phyloP scores from a whole-genome alignment of 495 filamentous ascomycete species.

The Thozetella sp. region DNA sequence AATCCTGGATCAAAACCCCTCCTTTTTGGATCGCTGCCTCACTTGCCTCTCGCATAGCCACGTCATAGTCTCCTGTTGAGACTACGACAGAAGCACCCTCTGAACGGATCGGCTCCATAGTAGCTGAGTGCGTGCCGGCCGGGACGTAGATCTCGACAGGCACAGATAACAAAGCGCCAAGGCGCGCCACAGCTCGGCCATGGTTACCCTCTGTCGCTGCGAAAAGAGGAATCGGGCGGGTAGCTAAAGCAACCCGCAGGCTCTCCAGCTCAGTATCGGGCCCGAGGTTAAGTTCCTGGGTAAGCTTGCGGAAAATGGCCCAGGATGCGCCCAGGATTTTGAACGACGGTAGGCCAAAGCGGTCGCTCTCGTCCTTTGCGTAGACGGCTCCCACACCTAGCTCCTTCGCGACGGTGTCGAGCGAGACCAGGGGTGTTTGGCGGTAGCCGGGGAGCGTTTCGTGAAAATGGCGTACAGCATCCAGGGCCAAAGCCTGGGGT shows the following conservation, averaged over 20 bases:
- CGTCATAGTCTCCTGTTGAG: conserved; percentile 62
- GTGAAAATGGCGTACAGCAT: conserved; percentile 45
- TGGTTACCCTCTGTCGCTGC: conserved; percentile 73
- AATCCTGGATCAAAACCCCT: conserved; percentile 66
- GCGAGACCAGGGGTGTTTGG: conserved; percentile 48
- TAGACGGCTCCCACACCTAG: conserved; percentile 55
- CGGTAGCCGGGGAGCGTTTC: conserved; percentile 48
- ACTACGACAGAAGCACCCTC: conserved; percentile 60
- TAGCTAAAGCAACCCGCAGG: not conserved
- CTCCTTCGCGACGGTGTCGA: conserved; percentile 55
- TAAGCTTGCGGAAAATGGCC: conserved; percentile 61
- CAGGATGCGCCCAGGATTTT: conserved; percentile 81
- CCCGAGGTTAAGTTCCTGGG: conserved; percentile 39
- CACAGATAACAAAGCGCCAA: conserved; percentile 58
- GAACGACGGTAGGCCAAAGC: conserved; percentile 70
- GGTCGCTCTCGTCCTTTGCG: conserved; percentile 60
- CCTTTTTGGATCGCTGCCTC: conserved; percentile 25
- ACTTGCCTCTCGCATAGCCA: conserved; percentile 48
- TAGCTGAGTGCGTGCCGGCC: conserved; percentile 46
- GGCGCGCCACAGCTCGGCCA: conserved; percentile 67
- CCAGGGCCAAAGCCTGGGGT: not conserved
- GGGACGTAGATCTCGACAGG: conserved; percentile 59
- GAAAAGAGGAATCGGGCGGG: conserved; percentile 30
- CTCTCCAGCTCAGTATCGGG: conserved; percentile 43
- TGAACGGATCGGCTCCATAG: conserved; percentile 49